Evolutionary conservation across 805 yeast species (phyloP), one percentile per base, ranked within the genome.

Genomic region (Crinitomyces ghanaensis): DNA sequence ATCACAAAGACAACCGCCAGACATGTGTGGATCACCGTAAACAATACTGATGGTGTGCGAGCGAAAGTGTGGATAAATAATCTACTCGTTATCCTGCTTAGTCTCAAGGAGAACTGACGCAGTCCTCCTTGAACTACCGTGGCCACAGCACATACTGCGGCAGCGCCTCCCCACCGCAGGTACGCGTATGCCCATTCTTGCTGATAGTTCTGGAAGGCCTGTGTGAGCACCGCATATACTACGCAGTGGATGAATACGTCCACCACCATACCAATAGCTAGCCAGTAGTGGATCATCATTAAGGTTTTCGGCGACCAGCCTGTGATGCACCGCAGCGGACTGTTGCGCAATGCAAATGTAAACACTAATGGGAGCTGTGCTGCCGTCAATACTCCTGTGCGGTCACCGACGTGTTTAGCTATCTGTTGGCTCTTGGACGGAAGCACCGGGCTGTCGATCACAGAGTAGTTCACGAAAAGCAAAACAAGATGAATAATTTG

Each of bases 321-420:
- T 1, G 85, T 68, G 4, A 76, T 34, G 49, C 57, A 59, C 40
- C 70, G 66, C 47, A 81, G 60, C 14, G 82, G 71, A 48, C 78
- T 81, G 52, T 81, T 82, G 46, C 91, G 62, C 19, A 78, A 77
- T 4, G 66, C 74, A 57, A 81, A 88, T 36, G 68, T 56, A 56
- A 77, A 75, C 3, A 50, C 36, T 25, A 54, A 38, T 6, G 54
- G 57, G 1, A 60, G 33, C 49, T 70, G 57, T 4, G 59, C 83
- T 35, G 66, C 56, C 2, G 39, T 33, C 7, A 41, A 4, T 12
- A 34, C 33, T 3, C 34, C 21, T 30, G 46, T 50, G 11, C 46
- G 27, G 4, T 33, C 34, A 32, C 53, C 64, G 3, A 63, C 31
- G 2, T 60, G 57, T 39, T 60, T 61, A 14, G 33, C 20, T 17